Evolutionary conservation across 257 asterid species (phyloP).

Genomic region (Gynochthodes officinalis): DNA sequence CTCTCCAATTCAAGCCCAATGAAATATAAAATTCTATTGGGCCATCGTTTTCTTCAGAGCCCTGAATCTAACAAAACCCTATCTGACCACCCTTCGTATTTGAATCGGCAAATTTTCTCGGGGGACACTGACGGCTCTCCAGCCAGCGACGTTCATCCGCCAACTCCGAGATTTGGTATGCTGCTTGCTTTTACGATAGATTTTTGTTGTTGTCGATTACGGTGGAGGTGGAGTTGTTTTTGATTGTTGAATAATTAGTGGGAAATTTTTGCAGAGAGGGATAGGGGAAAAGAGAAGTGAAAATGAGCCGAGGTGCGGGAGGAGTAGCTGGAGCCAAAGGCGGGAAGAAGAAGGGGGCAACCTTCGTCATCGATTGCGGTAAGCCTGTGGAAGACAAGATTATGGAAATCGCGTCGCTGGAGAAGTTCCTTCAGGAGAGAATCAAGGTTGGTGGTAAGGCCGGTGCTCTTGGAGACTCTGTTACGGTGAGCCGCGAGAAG

Average conservation of each 20-base stretch:
- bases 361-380: slow-evolving; percentile 25
- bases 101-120: too few species aligned
- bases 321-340: slow-evolving; percentile 33
- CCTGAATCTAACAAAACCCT: too few species aligned
- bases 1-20: too few species aligned
- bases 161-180: too few species aligned
- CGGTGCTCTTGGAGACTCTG: slow-evolving; percentile 55
- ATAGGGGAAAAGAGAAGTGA: neutral
- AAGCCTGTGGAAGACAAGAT: slow-evolving; percentile 57
- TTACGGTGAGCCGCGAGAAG: slow-evolving; percentile 46
- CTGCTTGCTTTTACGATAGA: too few species aligned
- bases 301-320: slow-evolving; percentile 9
- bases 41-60: too few species aligned
- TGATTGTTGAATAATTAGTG: neutral
- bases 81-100: too few species aligned
- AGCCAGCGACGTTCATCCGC: neutral
- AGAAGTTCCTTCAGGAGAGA: slow-evolving; percentile 54
- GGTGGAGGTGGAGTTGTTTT: neutral
- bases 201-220: too few species aligned
- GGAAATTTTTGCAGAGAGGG: neutral
- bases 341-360: slow-evolving; percentile 45
- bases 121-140: too few species aligned
- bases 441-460: slow-evolving; percentile 57
- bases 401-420: slow-evolving; percentile 58
- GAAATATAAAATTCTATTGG: too few species aligned